These are phyloP conservation scores for Umbilicus rupestris DNA, from an alignment of 164 flowering plant genomes.

Conservation along the genomic window DNA sequence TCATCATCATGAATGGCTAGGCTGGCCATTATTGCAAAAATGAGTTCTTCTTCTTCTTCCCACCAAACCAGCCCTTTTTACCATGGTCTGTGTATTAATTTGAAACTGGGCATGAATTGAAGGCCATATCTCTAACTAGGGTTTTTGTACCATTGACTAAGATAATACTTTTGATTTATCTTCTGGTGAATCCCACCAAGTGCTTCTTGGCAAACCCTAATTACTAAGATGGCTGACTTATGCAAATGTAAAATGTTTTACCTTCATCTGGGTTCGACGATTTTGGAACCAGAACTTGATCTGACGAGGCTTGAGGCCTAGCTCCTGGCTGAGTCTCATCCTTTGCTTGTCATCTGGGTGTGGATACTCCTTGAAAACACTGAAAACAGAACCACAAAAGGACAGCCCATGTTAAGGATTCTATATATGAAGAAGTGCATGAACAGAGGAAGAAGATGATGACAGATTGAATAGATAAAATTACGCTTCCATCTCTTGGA, in stretches of 20 bases:
- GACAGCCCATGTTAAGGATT: background rate
- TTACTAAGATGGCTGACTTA: background rate
- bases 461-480: too few species aligned
- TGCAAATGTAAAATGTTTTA: constrained; percentile 13
- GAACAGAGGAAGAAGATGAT: background rate
- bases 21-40: background rate
- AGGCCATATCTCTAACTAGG: background rate
- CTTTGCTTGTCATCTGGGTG: constrained; percentile 96
- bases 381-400: constrained; percentile 26
- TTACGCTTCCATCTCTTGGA: constrained; percentile 97
- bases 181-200: background rate
- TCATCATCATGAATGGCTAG: constrained; percentile 5
- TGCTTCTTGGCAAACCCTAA: background rate
- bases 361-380: constrained; percentile 80
- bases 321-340: constrained; percentile 71
- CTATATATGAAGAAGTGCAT: background rate
- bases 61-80: constrained; percentile 1
- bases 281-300: constrained; percentile 99
- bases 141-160: background rate
- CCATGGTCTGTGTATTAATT: background rate
- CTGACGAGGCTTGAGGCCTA: constrained; percentile 85
- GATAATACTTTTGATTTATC: background rate
- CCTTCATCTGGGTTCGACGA: constrained; percentile 93
- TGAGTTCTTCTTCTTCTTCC: background rate
- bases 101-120: background rate